A percentile compares a stretch with the other conserved stretches of the same genome.
phyloP scores from a whole-genome alignment of 257 asterid genomes.

The Solanum virginianum region DNA sequence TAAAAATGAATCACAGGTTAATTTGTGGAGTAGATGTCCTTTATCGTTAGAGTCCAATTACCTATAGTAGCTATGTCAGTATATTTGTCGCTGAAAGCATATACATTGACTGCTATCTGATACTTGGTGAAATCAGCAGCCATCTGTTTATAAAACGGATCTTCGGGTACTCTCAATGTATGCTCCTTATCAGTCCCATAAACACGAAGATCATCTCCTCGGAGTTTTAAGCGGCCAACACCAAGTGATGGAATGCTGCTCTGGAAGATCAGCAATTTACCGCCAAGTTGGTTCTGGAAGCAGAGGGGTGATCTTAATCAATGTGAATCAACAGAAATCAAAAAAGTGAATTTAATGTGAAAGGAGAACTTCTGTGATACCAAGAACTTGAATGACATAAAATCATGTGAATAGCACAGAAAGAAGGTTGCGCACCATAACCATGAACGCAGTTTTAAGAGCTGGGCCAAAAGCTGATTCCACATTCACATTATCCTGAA shows the following conservation, averaged over 20 bases:
- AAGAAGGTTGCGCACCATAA: slow-evolving; percentile 60
- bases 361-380: not conserved
- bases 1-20: not conserved
- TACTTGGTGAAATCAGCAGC: slow-evolving; percentile 98
- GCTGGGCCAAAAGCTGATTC: slow-evolving; percentile 99
- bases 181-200: slow-evolving; percentile 94
- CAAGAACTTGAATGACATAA: not conserved
- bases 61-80: slow-evolving; percentile 92
- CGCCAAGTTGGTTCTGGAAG: slow-evolving; percentile 90
- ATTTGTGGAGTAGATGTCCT: not conserved
- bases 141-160: slow-evolving; percentile 98
- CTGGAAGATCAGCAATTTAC: slow-evolving; percentile 93
- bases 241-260: slow-evolving; percentile 90
- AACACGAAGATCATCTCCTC: slow-evolving; percentile 77
- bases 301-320: slow-evolving; percentile 3
- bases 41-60: slow-evolving; percentile 1
- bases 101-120: slow-evolving; percentile 87
- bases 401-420: not conserved
- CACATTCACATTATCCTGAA: slow-evolving; percentile 75
- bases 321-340: not conserved
- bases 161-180: slow-evolving; percentile 75
- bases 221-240: slow-evolving; percentile 83
- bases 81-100: slow-evolving; percentile 89
- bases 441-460: slow-evolving; percentile 82
- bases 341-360: not conserved